Percentiles rank a stretch among this genome's conserved stretches.
phyloP scores from a whole-genome alignment of 345 rosid genomes.

The Viola odorata region DNA sequence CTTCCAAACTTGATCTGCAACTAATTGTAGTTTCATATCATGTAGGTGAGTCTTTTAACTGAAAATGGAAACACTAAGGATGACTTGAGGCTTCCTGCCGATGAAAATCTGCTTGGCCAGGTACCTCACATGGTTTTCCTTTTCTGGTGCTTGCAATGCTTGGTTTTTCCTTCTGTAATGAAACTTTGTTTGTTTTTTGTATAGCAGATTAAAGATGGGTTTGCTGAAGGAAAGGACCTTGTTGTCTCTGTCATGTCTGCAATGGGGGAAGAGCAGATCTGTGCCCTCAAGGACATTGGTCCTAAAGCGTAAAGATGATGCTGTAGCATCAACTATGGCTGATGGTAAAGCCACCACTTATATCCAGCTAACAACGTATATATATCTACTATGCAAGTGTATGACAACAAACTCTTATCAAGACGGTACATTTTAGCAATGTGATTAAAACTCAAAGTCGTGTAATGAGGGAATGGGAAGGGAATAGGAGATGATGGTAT shows the following conservation, averaged over 20 bases:
- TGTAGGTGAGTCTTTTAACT: slow-evolving; percentile 64
- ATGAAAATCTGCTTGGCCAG: slow-evolving; percentile 55
- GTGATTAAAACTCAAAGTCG: slow-evolving; percentile 13
- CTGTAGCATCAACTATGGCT: slow-evolving; percentile 21
- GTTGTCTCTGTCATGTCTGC: slow-evolving; percentile 77
- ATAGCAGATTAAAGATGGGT: slow-evolving; percentile 63
- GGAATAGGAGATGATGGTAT: slow-evolving; percentile 6
- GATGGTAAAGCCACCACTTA: slow-evolving; percentile 12
- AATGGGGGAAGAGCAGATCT: slow-evolving; percentile 94
- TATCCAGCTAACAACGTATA: slow-evolving; percentile 14
- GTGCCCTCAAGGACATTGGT: slow-evolving; percentile 76
- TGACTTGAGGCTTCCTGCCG: slow-evolving; percentile 70
- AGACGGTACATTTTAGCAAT: slow-evolving; percentile 15
- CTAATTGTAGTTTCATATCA: neutral
- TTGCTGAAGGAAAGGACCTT: slow-evolving; percentile 67
- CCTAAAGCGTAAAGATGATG: slow-evolving; percentile 44
- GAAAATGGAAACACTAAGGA: slow-evolving; percentile 68
- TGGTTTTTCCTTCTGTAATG: neutral
- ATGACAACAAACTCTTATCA: slow-evolving; percentile 8
- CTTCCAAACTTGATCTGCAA: neutral
- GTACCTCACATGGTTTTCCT: slow-evolving; percentile 15
- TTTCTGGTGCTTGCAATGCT: neutral
- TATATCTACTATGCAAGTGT: slow-evolving; percentile 12
- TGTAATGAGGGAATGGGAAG: slow-evolving; percentile 11
- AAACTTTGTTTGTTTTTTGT: neutral